A percentile compares a stretch with the other conserved stretches of the same genome.
Evolutionary conservation across 1,139 yeast genomes (phyloP).

Genomic region (Debaryomycetaceae sp.): DNA sequence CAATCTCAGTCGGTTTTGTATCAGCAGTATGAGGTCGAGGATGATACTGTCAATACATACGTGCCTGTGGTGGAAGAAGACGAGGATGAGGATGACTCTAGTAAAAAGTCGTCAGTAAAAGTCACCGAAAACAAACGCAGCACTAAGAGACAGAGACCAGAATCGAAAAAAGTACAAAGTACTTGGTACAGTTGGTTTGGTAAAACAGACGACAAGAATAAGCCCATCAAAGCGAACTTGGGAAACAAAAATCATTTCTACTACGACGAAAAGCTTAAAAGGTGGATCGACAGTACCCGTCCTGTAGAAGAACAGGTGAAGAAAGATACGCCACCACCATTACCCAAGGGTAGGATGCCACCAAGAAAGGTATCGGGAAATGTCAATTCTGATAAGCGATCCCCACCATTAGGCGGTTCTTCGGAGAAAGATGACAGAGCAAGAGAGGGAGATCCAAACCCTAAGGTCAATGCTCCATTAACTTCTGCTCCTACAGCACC

Average conservation of each 20-base stretch:
- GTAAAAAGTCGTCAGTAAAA: slow-evolving; percentile 5
- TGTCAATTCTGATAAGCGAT: neutral
- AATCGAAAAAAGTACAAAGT: slow-evolving; percentile 12
- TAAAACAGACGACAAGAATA: slow-evolving; percentile 58
- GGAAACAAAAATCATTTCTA: slow-evolving; percentile 76
- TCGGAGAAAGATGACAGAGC: neutral
- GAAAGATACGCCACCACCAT: slow-evolving; percentile 68
- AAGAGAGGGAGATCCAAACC: neutral
- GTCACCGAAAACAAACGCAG: neutral
- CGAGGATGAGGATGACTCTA: slow-evolving; percentile 34
- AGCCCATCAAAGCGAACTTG: slow-evolving; percentile 77
- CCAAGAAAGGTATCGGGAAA: neutral
- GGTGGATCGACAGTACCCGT: slow-evolving; percentile 79
- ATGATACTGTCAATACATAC: slow-evolving; percentile 45
- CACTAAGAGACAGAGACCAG: slow-evolving; percentile 8
- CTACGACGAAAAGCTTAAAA: slow-evolving; percentile 77
- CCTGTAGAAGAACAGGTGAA: slow-evolving; percentile 68
- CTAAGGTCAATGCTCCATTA: neutral
- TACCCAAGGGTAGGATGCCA: slow-evolving; percentile 51
- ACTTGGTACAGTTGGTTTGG: slow-evolving; percentile 35
- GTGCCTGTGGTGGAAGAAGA: slow-evolving; percentile 45
- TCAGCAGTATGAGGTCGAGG: slow-evolving; percentile 47
- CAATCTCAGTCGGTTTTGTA: slow-evolving; percentile 46
- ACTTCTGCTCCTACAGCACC: neutral
- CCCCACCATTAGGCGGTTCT: neutral